Base-by-base conservation (phyloP, 164 flowering plant genomes). In the Tinospora cordifolia region DNA sequence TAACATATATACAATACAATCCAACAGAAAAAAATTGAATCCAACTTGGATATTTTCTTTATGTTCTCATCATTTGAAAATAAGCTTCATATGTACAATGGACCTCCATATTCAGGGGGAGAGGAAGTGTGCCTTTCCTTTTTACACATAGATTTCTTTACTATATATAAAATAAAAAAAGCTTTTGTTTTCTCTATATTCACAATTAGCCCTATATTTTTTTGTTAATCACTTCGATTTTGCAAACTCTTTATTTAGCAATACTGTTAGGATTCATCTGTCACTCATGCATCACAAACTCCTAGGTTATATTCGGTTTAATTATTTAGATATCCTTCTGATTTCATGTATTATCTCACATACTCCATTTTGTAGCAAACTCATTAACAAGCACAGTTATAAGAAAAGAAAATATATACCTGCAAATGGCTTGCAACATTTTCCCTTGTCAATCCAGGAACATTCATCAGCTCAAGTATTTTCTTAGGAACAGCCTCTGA, bases 351-450 rank as follows among this genome's bases (percentile, higher is more conserved):
- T 41, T 41, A 41, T 41, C 46, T 41, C 6, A 41, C 13, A 41
- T 4, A 41, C 13, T 12, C 13, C 8, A 41, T 41, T 41, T 41
- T 41, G 13, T 41, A 41, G 9, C 46, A 11, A 8, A 44, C 12
- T 14, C 36, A 30, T 30, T 44, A 44, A 41, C 46, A 41, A 44
- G 47, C 46, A 44, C 2, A 9, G 13, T 44, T 17, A 51, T 30
- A 2, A 1, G 2, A 30, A 1, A 30, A 30, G 36, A 30, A 30
- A 30, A 30, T 51, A 51, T 51, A n/a, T 51, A 71, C 73, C 68
- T 71, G 73, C 73, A 71, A 59, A 64, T 63, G 68, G 44, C 73
- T 63, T 8, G 68, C 67, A 63, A 71, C 25, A 8, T 68, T 51
- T n/a, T 54, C 38, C 34, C 62, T 68, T 19, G 62, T 51, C 34